Evolutionary conservation across 257 asterid species (phyloP).

Genomic region (Verbena officinalis): DNA sequence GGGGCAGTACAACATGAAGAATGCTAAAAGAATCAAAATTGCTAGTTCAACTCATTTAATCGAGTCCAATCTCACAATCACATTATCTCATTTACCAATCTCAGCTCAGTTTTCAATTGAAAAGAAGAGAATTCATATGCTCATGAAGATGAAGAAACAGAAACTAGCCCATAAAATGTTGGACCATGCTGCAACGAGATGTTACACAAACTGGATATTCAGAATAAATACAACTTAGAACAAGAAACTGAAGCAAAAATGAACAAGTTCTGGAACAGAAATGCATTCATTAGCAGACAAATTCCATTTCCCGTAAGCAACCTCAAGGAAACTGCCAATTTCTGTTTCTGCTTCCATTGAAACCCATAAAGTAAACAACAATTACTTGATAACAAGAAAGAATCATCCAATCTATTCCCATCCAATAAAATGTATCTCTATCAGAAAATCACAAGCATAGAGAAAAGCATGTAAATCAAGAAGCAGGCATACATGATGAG

Average conservation of each 20-base stretch:
- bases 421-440: background rate
- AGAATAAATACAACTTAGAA: background rate
- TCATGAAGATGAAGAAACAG: too few species aligned
- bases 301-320: too few species aligned
- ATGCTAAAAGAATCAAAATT: too few species aligned
- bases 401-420: background rate
- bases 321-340: background rate
- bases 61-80: too few species aligned
- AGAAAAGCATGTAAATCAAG: conserved; percentile 69
- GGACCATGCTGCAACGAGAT: background rate
- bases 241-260: background rate
- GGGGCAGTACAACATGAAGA: too few species aligned
- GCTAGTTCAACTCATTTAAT: too few species aligned
- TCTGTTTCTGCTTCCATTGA: background rate
- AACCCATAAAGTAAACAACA: background rate
- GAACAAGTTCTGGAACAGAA: too few species aligned
- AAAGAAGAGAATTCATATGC: too few species aligned
- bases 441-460: conserved; percentile 71
- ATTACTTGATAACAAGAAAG: background rate
- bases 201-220: background rate
- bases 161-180: too few species aligned
- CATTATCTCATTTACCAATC: too few species aligned
- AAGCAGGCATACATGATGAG: conserved; percentile 78
- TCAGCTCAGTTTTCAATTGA: too few species aligned
- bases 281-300: too few species aligned